Evolutionary conservation across 2,329 filamentous ascomycete species (phyloP), one percentile per base, ranked within the genome.

Genomic region (Dendryphion nanum): DNA sequence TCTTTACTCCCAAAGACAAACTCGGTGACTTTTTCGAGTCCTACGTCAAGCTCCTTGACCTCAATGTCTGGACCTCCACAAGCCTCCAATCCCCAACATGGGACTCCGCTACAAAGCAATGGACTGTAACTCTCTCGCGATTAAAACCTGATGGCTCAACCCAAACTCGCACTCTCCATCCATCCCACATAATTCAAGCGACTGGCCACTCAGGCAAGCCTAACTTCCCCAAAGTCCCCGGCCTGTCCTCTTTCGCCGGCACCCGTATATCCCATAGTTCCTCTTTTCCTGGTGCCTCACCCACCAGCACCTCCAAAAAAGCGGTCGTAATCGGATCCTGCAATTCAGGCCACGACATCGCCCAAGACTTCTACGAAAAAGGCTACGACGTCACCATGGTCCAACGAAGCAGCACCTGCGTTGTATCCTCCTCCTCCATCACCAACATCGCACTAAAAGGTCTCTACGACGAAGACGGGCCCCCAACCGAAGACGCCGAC

Each of bases 341-440:
- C 35, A 75, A 75, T 45, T 73, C 71, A 1, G 71, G 66, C 33
- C 71, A 75, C 51, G 72, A 75, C 47, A 64, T 75, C 17, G 69
- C 71, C 2, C 65, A 73, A 49, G 70, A 75, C 50, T 74, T 73
- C 62, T 59, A 64, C 24, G 60, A 67, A 16, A 66, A 66, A 5
- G 65, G 65, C 4, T 58, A 64, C 19, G 63, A 68, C 12, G 53
- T 70, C n/a, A 75, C 71, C 10, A 70, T 75, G 47, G 51, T 75
- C 1, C 73, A 75, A 44, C 65, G 72, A 19, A 61, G 53, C 31
- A 61, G 55, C 6, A 75, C 72, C 23, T 67, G 57, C 59, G 59
- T 64, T 16, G 40, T 64, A 10, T 55, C 59, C 6, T 56, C 53
- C 2, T 34, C 44, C 18, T 40, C 54, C 8, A 59, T 61, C 19